phyloP scores from a whole-genome alignment of 176 grass and related monocot genomes.

The Puya raimondii region DNA sequence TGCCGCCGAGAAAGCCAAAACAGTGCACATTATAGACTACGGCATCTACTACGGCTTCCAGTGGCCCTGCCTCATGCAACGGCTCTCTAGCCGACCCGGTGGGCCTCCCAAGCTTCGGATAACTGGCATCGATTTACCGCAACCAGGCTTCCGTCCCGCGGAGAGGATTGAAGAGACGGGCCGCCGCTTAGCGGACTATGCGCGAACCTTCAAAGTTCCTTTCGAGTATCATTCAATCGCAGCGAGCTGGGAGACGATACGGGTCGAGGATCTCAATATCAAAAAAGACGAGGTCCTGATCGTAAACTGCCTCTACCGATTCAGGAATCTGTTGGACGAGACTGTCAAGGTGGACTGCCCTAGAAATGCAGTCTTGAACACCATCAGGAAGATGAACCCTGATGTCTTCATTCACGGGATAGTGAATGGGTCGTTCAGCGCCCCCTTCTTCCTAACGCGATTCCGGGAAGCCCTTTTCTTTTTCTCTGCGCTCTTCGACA shows the following conservation, averaged over 20 bases:
- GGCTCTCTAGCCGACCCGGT: conserved; percentile 36
- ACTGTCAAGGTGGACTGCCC: conserved; percentile 68
- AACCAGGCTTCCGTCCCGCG: conserved; percentile 65
- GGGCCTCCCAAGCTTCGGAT: conserved; percentile 73
- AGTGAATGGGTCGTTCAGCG: conserved; percentile 72
- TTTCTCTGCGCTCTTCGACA: conserved; percentile 71
- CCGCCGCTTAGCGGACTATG: conserved; percentile 68
- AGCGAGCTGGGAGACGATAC: conserved; percentile 52
- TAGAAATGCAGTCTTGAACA: conserved; percentile 67
- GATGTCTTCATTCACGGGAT: conserved; percentile 61
- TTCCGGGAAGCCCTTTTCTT: conserved; percentile 84
- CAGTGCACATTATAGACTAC: conserved; percentile 79
- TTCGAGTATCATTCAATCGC: conserved; percentile 71
- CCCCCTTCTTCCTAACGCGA: conserved; percentile 82
- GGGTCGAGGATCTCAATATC: conserved; percentile 63
- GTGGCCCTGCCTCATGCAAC: conserved; percentile 86
- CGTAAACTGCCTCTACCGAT: conserved; percentile 60
- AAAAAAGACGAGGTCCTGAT: conserved; percentile 71
- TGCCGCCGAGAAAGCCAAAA: conserved; percentile 52
- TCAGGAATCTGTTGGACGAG: conserved; percentile 81
- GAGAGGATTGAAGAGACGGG: conserved; percentile 78
- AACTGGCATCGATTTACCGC: conserved; percentile 74
- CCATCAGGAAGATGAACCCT: conserved; percentile 87
- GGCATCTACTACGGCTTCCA: conserved; percentile 91
- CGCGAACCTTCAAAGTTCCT: conserved; percentile 52